Evolutionary conservation across 179 eudicot genomes (phyloP).

Genomic region (Gypsophila paniculata): DNA sequence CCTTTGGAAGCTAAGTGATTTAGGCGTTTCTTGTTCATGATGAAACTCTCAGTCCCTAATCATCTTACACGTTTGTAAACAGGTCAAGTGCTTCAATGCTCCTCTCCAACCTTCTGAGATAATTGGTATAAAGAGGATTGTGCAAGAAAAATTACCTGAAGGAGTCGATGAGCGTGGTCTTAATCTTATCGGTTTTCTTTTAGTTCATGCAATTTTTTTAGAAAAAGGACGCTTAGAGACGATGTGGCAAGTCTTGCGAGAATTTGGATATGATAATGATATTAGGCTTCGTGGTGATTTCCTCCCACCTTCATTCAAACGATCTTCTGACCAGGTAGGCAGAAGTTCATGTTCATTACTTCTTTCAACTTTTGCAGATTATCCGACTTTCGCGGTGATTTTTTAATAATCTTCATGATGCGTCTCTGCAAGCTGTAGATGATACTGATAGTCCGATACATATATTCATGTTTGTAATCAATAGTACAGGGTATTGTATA

Average conservation of each 20-base stretch:
- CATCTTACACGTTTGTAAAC: constrained; percentile 21
- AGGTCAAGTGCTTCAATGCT: constrained; percentile 95
- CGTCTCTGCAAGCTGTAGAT: not conserved
- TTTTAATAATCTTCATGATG: not conserved
- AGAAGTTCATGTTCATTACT: not conserved
- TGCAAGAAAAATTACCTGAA: constrained; percentile 82
- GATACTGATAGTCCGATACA: not conserved
- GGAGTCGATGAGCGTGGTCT: constrained; percentile 86
- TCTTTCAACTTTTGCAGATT: too few relatives aligned
- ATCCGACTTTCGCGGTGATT: too few relatives aligned
- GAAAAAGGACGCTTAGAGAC: constrained; percentile 95
- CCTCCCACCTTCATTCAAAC: constrained; percentile 70
- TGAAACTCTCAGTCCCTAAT: not conserved
- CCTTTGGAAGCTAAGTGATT: too few relatives aligned
- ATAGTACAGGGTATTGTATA: too few relatives aligned
- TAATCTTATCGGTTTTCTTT: constrained; percentile 83
- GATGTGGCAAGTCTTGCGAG: constrained; percentile 91
- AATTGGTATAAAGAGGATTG: constrained; percentile 87
- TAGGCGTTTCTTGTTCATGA: not conserved
- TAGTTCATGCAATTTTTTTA: constrained; percentile 86
- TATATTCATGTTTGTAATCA: not conserved
- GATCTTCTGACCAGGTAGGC: constrained; percentile 77
- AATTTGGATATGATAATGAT: constrained; percentile 88
- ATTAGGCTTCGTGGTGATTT: constrained; percentile 65
- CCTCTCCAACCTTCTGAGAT: constrained; percentile 95